Evolutionary conservation across 352 stramenopile species (phyloP).

Genomic region (Phytopythium vexans): DNA sequence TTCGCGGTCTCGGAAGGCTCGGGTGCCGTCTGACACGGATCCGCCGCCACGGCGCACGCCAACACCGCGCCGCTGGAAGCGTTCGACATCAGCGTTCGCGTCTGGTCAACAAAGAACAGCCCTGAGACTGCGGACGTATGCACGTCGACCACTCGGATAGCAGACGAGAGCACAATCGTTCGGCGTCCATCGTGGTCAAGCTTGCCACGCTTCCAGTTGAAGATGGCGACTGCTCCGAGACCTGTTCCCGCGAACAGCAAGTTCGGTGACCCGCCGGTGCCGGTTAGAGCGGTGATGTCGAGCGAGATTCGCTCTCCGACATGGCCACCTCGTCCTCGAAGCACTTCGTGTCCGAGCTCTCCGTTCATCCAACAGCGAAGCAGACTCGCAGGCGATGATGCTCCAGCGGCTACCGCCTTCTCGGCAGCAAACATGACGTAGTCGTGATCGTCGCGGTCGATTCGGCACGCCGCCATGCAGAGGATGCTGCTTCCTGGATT

Average conservation of each 20-base stretch:
- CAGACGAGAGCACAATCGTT: constrained; percentile 22
- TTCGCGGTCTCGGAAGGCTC: neutral
- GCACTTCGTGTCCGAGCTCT: constrained; percentile 32
- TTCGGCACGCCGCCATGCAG: constrained; percentile 21
- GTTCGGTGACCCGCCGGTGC: constrained; percentile 16
- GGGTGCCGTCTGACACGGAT: neutral
- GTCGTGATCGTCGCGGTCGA: constrained; percentile 43
- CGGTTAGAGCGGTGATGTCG: constrained; percentile 37
- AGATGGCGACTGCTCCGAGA: constrained; percentile 34
- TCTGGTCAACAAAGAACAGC: constrained; percentile 30
- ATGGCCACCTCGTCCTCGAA: constrained; percentile 13
- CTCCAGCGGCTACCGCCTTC: constrained; percentile 5
- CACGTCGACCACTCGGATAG: constrained; percentile 38
- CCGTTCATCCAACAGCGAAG: constrained; percentile 61
- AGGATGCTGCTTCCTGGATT: constrained; percentile 16
- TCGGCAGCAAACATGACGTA: constrained; percentile 57
- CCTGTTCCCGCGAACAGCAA: constrained; percentile 46
- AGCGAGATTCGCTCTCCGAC: constrained; percentile 19
- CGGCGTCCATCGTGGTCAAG: constrained; percentile 15
- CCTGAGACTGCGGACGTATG: constrained; percentile 43
- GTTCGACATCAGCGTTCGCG: constrained; percentile 36
- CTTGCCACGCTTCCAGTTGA: constrained; percentile 40
- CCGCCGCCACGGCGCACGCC: constrained; percentile 20
- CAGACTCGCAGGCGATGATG: constrained; percentile 3
- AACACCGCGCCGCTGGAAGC: constrained; percentile 38